Percentiles rank a stretch among this genome's conserved stretches.
Evolutionary conservation across 805 yeast genomes (phyloP).

Genomic region (Candida chilensis): DNA sequence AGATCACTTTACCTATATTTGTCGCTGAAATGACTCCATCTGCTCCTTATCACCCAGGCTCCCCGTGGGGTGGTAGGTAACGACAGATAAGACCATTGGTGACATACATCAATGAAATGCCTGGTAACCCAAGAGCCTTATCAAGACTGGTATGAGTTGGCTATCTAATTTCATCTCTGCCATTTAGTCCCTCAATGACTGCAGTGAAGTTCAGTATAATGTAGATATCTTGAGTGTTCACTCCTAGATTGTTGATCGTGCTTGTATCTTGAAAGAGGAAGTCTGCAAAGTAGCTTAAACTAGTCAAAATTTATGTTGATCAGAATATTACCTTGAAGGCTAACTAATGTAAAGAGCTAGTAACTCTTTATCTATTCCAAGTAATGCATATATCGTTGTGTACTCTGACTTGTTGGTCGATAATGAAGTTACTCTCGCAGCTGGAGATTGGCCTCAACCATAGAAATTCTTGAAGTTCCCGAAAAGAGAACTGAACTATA

Average conservation of each 20-base stretch:
- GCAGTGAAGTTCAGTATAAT: constrained; percentile 10
- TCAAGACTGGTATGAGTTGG: constrained; percentile 36
- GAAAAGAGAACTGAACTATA: constrained; percentile 9
- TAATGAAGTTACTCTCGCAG: constrained; percentile 15
- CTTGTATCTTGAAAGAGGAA: constrained; percentile 14
- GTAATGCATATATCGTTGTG: no score
- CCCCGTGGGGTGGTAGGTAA: constrained; percentile 36
- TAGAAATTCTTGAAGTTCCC: constrained; percentile 27
- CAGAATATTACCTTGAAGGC: no score
- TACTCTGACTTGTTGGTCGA: no score
- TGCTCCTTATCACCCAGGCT: constrained; percentile 34
- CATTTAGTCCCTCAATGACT: constrained; percentile 31
- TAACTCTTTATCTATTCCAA: no score
- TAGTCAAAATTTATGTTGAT: no score
- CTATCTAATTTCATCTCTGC: constrained; percentile 40
- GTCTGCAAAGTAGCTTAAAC: constrained; percentile 17
- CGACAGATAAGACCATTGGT: constrained; percentile 30
- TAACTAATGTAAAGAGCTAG: no score
- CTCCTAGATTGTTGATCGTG: constrained; percentile 9
- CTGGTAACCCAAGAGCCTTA: constrained; percentile 40
- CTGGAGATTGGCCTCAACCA: constrained; percentile 44
- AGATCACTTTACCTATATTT: constrained; percentile 22
- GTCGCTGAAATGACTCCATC: constrained; percentile 12
- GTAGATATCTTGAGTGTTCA: constrained; percentile 34
- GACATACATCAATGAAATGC: constrained; percentile 50